Base-by-base conservation (phyloP, 2,329 filamentous ascomycete genomes). In the Chaetomiaceae sp. region DNA sequence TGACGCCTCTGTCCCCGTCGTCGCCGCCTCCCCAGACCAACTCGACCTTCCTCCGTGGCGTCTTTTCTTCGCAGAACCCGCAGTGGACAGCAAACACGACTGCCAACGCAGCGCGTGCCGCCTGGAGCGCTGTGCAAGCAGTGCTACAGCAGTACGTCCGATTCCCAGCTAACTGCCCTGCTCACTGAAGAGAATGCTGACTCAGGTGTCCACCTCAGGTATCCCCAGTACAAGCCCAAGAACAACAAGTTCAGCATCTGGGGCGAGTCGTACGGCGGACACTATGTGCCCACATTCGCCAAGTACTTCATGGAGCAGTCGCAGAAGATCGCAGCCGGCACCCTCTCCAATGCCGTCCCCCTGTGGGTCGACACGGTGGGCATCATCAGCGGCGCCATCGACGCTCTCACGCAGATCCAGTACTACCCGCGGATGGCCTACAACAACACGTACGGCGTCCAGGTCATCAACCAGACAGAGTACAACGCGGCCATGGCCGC, bases 261-360 rank as follows among this genome's bases (percentile, higher is more conserved):
- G 48, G 75, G 77, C 5, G 72, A 77, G 57, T 78, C 75, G 0
- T 83, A 83, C 55, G 81, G 80, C 23, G 80, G 80, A n/a, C 76
- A 80, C 50, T 83, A 81, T 59, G 79, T 78, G 1, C 81, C 82
- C 1, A 75, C 75, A 19, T 82, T 83, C 55, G 75, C 76, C 20
- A 68, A 72, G 12, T 80, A 79, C 62, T 79, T 85, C 60, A 66
- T 80, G 52, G 66, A 74, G n/a, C 78, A 84, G 62, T 84, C 84
- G 58, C 69, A 73, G 14, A 64, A 68, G 15, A 48, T 40, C 12
- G 23, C 17, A 2, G 14, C 20, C 20, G 25, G 46, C 23, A 8
- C 22, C 6, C 5, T 22, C 17, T 72, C 72, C 15, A 65, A 71
- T 33, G 48, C 47, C 19, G 44, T 54, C 6, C 57, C 52, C 0